Base-by-base conservation (phyloP, 495 filamentous ascomycete genomes). In the Penicillium nucicola region DNA sequence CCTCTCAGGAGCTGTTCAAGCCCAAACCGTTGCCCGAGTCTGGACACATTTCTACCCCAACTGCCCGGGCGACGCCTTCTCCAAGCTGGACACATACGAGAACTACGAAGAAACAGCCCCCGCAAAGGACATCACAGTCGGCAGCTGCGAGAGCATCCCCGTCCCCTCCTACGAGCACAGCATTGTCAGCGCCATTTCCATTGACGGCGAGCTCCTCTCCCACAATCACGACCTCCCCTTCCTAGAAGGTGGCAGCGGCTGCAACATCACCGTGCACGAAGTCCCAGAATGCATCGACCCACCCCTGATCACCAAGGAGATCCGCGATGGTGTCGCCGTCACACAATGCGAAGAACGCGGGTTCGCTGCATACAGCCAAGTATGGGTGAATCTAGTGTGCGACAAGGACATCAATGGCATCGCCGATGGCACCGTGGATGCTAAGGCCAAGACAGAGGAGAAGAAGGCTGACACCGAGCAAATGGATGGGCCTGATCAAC, bases 191-290 rank as follows among this genome's bases (percentile, higher is more conserved):
- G 56, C 64, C 28, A 48, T 73, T 45, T 70, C 67, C 13, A 45
- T 75, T n/a, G 64, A 66, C 18, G 56, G 61, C 5, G 61, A 68
- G 20, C 42, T 69, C 1, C 39, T 64, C 45, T 50, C 48, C 38
- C 32, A 44, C 10, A 53, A 60, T 17, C 50, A 42, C 19, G 50
- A 43, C 12, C 48, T 53, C 13, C 45, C 49, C 1, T 60, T 48
- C 42, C 45, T 57, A 18, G 48, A 51, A 17, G 35, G 38, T 6
- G 54, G 46, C 7, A 48, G 49, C 14, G 50, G 52, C 22, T 75
- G 72, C 57, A 66, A 62, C 9, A 60, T 74, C 42, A 64, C 67
- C 25, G 43, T 75, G 4, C 69, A 71, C 47, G 69, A 75, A 40
- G 56, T 63, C 0, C 64, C 70, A 1, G 69, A 56, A 6, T 75